phyloP scores from a whole-genome alignment of 495 filamentous ascomycete species.

The Hypoxylon rickii region DNA sequence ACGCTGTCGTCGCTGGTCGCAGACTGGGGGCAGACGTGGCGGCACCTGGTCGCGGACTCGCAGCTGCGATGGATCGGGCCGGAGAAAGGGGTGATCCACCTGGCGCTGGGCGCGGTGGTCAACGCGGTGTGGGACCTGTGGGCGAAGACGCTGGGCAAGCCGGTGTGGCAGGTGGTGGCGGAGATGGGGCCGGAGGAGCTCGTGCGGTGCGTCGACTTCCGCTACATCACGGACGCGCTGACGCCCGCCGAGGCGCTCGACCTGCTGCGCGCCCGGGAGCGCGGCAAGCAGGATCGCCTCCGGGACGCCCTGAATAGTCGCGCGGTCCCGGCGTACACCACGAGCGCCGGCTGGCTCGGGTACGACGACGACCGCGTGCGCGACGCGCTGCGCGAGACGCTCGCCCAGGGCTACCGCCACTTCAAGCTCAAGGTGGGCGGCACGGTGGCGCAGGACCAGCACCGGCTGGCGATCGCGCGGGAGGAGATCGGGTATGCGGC shows the following conservation, averaged over 20 bases:
- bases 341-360: conserved; percentile 91
- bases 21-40: conserved; percentile 89
- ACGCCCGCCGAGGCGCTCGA: conserved; percentile 81
- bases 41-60: conserved; percentile 85
- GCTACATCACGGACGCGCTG: conserved; percentile 92
- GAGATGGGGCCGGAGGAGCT: conserved; percentile 89
- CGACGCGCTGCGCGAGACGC: conserved; percentile 69
- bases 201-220: conserved; percentile 86
- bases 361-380: conserved; percentile 87
- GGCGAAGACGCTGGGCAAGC: conserved; percentile 84
- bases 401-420: conserved; percentile 76
- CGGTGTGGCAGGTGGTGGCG: conserved; percentile 86
- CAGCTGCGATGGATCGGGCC: conserved; percentile 95
- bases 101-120: conserved; percentile 86
- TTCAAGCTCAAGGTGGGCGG: conserved; percentile 93
- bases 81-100: conserved; percentile 93
- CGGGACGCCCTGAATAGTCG: conserved; percentile 68
- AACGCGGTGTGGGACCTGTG: conserved; percentile 96
- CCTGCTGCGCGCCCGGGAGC: conserved; percentile 66
- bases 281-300: conserved; percentile 65
- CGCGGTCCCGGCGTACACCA: conserved; percentile 91
- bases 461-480: conserved; percentile 72
- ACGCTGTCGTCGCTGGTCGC: conserved; percentile 75
- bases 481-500: conserved; percentile 83
- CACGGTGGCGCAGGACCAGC: conserved; percentile 69